A percentile compares a stretch with the other conserved stretches of the same genome.
phyloP scores from a whole-genome alignment of 345 rosid species.

The Gossypium australe region DNA sequence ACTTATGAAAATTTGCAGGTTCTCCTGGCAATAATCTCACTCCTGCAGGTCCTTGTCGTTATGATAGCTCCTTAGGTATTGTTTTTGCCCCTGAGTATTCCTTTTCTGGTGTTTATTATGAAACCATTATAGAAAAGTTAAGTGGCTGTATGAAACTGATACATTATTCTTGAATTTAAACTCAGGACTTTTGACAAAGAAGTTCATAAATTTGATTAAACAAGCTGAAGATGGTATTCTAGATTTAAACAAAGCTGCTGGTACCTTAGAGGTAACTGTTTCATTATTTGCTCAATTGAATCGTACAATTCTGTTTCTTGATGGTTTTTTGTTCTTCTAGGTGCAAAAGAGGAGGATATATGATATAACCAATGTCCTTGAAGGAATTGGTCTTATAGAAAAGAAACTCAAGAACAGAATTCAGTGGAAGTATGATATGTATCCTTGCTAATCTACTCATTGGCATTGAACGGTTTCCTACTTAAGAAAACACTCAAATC shows the following conservation, averaged over 20 bases:
- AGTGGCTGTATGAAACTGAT: background rate
- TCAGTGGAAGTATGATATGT: conserved; percentile 86
- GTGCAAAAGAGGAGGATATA: conserved; percentile 98
- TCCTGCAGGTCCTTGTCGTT: conserved; percentile 86
- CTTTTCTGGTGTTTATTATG: background rate
- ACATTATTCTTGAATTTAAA: conserved; percentile 14
- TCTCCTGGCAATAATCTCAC: conserved; percentile 77
- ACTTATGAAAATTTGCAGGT: conserved; percentile 55
- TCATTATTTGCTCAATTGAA: conserved; percentile 1
- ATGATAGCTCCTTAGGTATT: conserved; percentile 94
- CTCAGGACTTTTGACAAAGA: conserved; percentile 91
- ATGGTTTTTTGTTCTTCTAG: conserved; percentile 35
- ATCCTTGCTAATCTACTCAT: conserved; percentile 13
- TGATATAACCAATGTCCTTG: conserved; percentile 96
- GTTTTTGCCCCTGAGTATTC: background rate
- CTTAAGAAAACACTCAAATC: conserved; percentile 14
- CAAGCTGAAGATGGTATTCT: conserved; percentile 96
- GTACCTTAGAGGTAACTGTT: conserved; percentile 70
- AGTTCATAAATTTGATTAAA: conserved; percentile 90
- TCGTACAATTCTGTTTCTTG: conserved; percentile 7
- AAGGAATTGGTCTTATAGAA: conserved; percentile 98
- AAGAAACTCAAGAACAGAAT: conserved; percentile 94
- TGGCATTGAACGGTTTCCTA: background rate
- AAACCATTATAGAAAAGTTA: background rate
- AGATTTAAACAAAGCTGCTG: conserved; percentile 93